Conservation (phyloP, 345 rosid genomes). For the Citrus medica region DNA sequence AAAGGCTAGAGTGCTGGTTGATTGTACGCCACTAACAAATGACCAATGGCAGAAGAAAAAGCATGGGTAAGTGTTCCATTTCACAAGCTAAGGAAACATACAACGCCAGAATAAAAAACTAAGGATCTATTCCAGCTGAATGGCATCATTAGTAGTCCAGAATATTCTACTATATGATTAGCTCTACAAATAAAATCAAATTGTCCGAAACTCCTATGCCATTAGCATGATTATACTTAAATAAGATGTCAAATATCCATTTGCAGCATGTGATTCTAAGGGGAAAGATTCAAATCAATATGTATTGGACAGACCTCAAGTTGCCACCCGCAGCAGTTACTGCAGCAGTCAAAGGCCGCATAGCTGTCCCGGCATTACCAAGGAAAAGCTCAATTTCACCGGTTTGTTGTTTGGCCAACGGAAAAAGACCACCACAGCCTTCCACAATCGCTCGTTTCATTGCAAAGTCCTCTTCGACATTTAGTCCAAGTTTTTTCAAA, state of each 20-base stretch:
- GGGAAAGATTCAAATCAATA: not conserved
- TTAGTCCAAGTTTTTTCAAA: conserved; percentile 64
- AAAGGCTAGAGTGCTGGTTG: not conserved
- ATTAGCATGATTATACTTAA: not conserved
- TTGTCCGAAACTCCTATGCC: not conserved
- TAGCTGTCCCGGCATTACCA: conserved; percentile 96
- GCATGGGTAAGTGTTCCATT: not conserved
- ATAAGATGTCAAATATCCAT: not conserved
- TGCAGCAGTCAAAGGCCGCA: conserved; percentile 96
- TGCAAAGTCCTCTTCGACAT: conserved; percentile 53
- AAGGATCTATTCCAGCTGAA: not conserved
- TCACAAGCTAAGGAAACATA: not conserved
- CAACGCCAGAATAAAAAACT: not conserved
- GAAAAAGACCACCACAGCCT: conserved; percentile 87
- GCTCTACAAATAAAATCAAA: not conserved
- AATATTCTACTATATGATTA: not conserved
- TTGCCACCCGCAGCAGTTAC: conserved; percentile 91
- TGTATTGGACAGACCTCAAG: conserved; percentile 45
- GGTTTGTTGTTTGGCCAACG: conserved; percentile 49
- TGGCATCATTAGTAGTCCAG: not conserved
- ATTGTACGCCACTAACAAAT: not conserved
- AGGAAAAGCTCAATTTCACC: conserved; percentile 75
- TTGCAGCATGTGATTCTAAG: not conserved
- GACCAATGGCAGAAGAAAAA: not conserved
- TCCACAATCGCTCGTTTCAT: conserved; percentile 61